These are phyloP conservation scores for Colletotrichum destructivum DNA, from an alignment of 2,329 filamentous ascomycete genomes.

Conservation along the genomic window DNA sequence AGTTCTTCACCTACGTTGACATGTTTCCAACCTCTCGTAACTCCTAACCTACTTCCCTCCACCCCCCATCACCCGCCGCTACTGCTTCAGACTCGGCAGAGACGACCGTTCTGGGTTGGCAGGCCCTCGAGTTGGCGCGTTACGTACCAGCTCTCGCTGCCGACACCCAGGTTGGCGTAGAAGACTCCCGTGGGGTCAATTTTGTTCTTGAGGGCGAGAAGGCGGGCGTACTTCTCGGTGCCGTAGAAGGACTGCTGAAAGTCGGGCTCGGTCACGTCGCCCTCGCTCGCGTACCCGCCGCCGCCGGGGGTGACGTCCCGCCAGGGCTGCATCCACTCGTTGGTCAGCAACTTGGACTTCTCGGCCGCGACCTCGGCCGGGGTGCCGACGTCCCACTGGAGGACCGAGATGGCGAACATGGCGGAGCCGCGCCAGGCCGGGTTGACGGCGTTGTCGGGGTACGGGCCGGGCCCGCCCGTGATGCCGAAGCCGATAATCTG, in stretches of 20 bases:
- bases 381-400: conserved; percentile 24
- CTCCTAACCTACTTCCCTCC: not conserved
- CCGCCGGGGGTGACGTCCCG: conserved; percentile 47
- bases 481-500: conserved; percentile 59
- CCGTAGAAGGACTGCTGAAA: conserved; percentile 52
- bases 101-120: conserved; percentile 38
- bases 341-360: conserved; percentile 48
- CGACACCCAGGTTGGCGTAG: conserved; percentile 48
- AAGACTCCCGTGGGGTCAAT: conserved; percentile 50
- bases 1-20: not conserved
- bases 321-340: conserved; percentile 50
- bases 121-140: conserved; percentile 30
- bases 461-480: conserved; percentile 48
- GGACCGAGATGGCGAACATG: conserved; percentile 52
- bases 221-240: conserved; percentile 47
- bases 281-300: conserved; percentile 51
- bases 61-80: no score
- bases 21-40: not conserved
- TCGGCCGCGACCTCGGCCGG: conserved; percentile 32
- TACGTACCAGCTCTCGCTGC: conserved; percentile 47
- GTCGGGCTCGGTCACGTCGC: conserved; percentile 50
- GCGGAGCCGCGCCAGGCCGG: conserved; percentile 62
- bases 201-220: conserved; percentile 49
- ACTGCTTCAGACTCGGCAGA: conserved; percentile 35
- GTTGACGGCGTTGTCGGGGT: conserved; percentile 54